phyloP scores from a whole-genome alignment of 1,284 basidiomycete species.

The Uromyces viciae-fabae region DNA sequence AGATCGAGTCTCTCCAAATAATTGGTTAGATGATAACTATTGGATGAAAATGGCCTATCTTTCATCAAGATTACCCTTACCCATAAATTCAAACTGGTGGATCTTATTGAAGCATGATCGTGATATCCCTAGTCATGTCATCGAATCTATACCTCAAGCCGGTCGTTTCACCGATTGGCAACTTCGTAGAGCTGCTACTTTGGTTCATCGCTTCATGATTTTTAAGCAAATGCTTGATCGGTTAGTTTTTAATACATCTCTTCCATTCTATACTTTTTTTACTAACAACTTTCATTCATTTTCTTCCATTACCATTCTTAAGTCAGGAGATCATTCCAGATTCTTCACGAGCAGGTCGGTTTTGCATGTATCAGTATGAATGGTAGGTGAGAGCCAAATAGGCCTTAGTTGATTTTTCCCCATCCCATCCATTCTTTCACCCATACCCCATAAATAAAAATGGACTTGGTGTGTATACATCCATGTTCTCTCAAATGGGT shows the following conservation, averaged over 20 bases:
- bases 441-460: slow-evolving; percentile 58
- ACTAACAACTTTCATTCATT: background rate
- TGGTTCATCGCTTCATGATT: slow-evolving; percentile 70
- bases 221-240: slow-evolving; percentile 70
- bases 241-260: slow-evolving; percentile 54
- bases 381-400: slow-evolving; percentile 55
- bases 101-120: slow-evolving; percentile 67
- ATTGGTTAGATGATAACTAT: slow-evolving; percentile 93
- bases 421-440: slow-evolving; percentile 60
- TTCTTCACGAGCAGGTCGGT: slow-evolving; percentile 60
- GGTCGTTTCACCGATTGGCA: slow-evolving; percentile 70
- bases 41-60: slow-evolving; percentile 88
- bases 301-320: background rate
- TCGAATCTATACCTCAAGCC: slow-evolving; percentile 49
- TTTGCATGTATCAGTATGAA: slow-evolving; percentile 62
- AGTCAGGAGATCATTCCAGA: slow-evolving; percentile 62
- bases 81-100: slow-evolving; percentile 98
- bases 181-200: slow-evolving; percentile 76
- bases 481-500: slow-evolving; percentile 55
- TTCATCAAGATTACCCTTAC: slow-evolving; percentile 78
- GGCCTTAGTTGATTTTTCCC: slow-evolving; percentile 55
- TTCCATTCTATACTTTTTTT: slow-evolving; percentile 19
- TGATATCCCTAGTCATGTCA: slow-evolving; percentile 54
- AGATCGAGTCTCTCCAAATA: slow-evolving; percentile 76
- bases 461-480: too few relatives aligned